Evolutionary conservation across 371 early-diverging fungal genomes (phyloP).

Genomic region (Rhizomucor miehei): DNA sequence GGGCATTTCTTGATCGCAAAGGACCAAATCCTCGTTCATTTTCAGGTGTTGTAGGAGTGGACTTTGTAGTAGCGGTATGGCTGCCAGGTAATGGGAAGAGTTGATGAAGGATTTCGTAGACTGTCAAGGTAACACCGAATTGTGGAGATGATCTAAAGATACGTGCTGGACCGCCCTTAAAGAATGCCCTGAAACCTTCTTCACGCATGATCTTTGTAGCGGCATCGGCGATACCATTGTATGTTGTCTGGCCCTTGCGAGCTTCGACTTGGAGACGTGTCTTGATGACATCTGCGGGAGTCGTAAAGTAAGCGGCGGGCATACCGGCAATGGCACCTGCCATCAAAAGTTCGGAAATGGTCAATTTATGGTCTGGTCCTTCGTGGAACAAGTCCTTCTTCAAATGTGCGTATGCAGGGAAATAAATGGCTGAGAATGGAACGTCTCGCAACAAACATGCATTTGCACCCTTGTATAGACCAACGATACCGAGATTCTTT

Average conservation of each 20-base stretch:
- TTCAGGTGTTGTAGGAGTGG: slow-evolving; percentile 15
- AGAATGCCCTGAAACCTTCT: slow-evolving; percentile 94
- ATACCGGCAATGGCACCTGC: slow-evolving; percentile 96
- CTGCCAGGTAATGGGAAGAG: slow-evolving; percentile 66
- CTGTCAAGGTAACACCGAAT: slow-evolving; percentile 94
- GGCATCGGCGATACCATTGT: slow-evolving; percentile 86
- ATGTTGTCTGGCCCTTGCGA: slow-evolving; percentile 83
- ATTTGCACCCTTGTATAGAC: slow-evolving; percentile 93
- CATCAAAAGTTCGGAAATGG: slow-evolving; percentile 75
- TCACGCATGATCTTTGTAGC: slow-evolving; percentile 83
- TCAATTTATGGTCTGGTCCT: slow-evolving; percentile 71
- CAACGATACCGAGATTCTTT: slow-evolving; percentile 87
- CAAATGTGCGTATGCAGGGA: slow-evolving; percentile 92
- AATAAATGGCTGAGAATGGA: slow-evolving; percentile 97
- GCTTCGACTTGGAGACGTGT: slow-evolving; percentile 96
- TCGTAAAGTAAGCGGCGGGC: slow-evolving; percentile 96
- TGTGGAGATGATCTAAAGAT: slow-evolving; percentile 90
- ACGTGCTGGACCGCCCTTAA: slow-evolving; percentile 92
- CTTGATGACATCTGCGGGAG: slow-evolving; percentile 98
- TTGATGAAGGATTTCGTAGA: slow-evolving; percentile 88
- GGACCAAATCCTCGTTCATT: slow-evolving; percentile 36
- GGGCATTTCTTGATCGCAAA: slow-evolving; percentile 59
- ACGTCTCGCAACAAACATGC: slow-evolving; percentile 96
- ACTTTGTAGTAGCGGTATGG: slow-evolving; percentile 20
- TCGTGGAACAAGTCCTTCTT: slow-evolving; percentile 86